Conservation (phyloP, 1,284 basidiomycete species). For the Ustilago hordei region DNA sequence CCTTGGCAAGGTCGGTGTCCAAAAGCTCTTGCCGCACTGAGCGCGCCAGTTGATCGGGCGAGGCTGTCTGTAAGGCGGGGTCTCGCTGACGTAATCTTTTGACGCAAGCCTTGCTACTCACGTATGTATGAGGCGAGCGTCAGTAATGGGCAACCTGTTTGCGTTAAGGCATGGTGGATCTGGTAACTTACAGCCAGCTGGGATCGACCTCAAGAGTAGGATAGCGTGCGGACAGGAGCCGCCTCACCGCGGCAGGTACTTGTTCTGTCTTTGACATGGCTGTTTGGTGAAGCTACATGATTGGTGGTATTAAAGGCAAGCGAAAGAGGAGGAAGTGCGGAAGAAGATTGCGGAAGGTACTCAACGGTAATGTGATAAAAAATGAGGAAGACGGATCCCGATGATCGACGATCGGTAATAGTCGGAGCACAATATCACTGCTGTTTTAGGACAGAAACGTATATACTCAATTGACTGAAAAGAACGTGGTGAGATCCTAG, state of each 20-base stretch:
- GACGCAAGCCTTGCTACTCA: slow-evolving; percentile 14
- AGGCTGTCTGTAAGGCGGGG: neutral
- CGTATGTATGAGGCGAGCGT: neutral
- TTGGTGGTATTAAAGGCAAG: neutral
- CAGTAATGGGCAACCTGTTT: neutral
- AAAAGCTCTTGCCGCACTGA: slow-evolving; percentile 40
- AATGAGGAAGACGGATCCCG: no score
- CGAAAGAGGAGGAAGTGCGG: slow-evolving; percentile 5
- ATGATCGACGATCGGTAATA: no score
- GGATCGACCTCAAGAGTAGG: slow-evolving; percentile 35
- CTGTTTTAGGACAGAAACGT: no score
- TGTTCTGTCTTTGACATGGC: slow-evolving; percentile 11
- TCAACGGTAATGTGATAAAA: no score
- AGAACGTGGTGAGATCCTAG: no score
- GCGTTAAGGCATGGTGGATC: neutral
- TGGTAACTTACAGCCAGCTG: slow-evolving; percentile 30
- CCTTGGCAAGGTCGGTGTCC: slow-evolving; percentile 28
- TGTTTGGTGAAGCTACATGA: slow-evolving; percentile 19
- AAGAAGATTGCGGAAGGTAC: neutral
- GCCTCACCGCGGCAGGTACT: slow-evolving; percentile 30
- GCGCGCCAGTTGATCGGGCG: slow-evolving; percentile 35
- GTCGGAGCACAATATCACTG: no score
- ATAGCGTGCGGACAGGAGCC: slow-evolving; percentile 42
- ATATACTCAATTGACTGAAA: no score
- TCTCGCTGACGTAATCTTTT: slow-evolving; percentile 9